Base-by-base conservation (phyloP, 805 yeast species). In the Wickerhamiella spandovensis region DNA sequence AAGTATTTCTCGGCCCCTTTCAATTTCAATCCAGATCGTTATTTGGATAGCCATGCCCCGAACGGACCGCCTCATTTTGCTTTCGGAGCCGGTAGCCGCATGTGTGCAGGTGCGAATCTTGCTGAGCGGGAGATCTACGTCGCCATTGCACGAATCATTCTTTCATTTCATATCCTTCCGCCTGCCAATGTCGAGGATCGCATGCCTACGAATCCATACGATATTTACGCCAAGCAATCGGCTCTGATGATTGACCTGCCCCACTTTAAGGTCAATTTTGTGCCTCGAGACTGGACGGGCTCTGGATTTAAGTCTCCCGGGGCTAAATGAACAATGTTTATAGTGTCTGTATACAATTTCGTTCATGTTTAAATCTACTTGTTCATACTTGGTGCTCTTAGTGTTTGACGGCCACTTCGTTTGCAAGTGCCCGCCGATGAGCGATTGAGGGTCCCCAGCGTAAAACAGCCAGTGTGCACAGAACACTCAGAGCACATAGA, bases 41-140 rank as follows among this genome's bases (percentile, higher is more conserved):
- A 53, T 43, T 44, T 64, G 8, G 54, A 51, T 49, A 58, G 12
- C 48, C 49, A 15, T 44, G 57, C 13, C 22, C 15, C 9, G 9
- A n/a, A n/a, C 48, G 53, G 41, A 54, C 80, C 63, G 67, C 77
- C 49, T 58, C 85, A 4, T 79, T 63, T 58, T 48, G 58, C 67
- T 3, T 66, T 62, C 64, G 94, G 92, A 0, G 73, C 76, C 18
- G 94, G 94, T 0, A 69, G 81, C 0, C 64, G 94, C 50, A 79
- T 74, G 78, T 84, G 94, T 61, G 72, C 82, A 0, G 94, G 92
- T 0, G 73, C 73, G 46, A 72, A 74, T 48, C 68, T 84, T 46
- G 88, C 88, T 0, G 69, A 72, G 56, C 73, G 77, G 49, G 88
- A 84, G 61, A 66, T 84, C 58, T 84, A 84, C 58, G 68, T 76